These are phyloP conservation scores for Rhynchosporium agropyri DNA, from an alignment of 2,329 filamentous ascomycete genomes.

Conservation along the genomic window DNA sequence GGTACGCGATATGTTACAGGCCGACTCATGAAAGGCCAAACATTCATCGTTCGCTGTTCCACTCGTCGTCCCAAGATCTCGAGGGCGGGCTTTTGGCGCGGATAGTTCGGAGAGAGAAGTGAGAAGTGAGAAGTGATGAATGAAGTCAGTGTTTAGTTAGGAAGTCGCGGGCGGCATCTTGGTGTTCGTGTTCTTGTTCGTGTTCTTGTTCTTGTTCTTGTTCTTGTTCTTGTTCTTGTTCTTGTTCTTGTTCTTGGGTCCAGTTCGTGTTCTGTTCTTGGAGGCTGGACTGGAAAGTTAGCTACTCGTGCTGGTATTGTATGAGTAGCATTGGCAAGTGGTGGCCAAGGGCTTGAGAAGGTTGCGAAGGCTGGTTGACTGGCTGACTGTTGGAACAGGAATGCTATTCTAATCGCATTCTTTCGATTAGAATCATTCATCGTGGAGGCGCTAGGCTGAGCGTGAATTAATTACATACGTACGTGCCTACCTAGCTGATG, in stretches of 20 bases:
- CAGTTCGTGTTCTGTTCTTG: constrained; percentile 8
- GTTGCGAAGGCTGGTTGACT: background rate
- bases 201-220: background rate
- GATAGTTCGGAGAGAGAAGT: background rate
- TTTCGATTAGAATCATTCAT: too few relatives aligned
- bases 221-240: constrained; percentile 9
- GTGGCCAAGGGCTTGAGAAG: constrained; percentile 15
- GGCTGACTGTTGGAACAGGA: background rate
- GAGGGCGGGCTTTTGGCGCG: constrained; percentile 9
- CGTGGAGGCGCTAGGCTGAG: too few relatives aligned
- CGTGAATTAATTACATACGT: too few relatives aligned
- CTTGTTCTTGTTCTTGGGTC: background rate
- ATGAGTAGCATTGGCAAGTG: background rate
- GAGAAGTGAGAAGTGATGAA: background rate
- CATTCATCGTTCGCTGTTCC: background rate
- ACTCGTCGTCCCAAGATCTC: background rate
- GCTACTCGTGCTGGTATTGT: background rate
- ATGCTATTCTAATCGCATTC: background rate
- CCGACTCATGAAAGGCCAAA: constrained; percentile 7
- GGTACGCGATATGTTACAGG: constrained; percentile 26
- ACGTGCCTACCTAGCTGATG: too few relatives aligned
- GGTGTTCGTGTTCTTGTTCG: background rate
- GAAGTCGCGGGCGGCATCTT: constrained; percentile 1
- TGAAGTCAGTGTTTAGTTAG: background rate
- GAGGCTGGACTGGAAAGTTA: background rate